Percentiles rank a stretch among this genome's conserved stretches.
phyloP scores from a whole-genome alignment of 371 early-diverging fungal species.

The Dichotomocladium elegans region DNA sequence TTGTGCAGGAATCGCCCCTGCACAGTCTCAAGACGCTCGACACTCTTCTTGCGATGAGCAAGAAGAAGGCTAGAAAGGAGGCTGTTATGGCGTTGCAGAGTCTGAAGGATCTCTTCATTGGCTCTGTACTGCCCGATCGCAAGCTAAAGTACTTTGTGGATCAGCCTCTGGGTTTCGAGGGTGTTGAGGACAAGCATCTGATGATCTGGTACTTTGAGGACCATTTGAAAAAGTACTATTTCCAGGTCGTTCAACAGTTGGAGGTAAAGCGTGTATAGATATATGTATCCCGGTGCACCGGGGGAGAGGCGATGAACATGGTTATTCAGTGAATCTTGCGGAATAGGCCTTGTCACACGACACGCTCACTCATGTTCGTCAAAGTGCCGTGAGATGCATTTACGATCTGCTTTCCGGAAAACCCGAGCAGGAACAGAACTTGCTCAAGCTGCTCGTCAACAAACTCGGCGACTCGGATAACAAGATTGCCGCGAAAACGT shows the following conservation, averaged over 20 bases:
- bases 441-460: constrained; percentile 87
- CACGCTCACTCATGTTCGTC: constrained; percentile 76
- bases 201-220: constrained; percentile 93
- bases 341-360: constrained; percentile 75
- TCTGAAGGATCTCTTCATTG: constrained; percentile 87
- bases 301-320: neutral
- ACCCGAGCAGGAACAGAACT: constrained; percentile 94
- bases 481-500: constrained; percentile 83
- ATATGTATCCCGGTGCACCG: neutral
- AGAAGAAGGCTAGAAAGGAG: constrained; percentile 87
- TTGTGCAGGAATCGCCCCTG: constrained; percentile 89
- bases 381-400: constrained; percentile 71
- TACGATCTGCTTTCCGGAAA: constrained; percentile 76
- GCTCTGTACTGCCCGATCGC: constrained; percentile 73
- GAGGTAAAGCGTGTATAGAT: constrained; percentile 48
- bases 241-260: constrained; percentile 78
- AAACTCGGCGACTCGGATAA: constrained; percentile 92
- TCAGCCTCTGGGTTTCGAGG: constrained; percentile 64
- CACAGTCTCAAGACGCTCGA: constrained; percentile 79
- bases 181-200: constrained; percentile 68
- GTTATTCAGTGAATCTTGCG: neutral
- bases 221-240: constrained; percentile 83
- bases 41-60: constrained; percentile 80
- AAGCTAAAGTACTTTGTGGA: constrained; percentile 90
- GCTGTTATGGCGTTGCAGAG: constrained; percentile 81